These are phyloP conservation scores for Lepidopterella palustris DNA, from an alignment of 495 filamentous ascomycete species.

Conservation along the genomic window DNA sequence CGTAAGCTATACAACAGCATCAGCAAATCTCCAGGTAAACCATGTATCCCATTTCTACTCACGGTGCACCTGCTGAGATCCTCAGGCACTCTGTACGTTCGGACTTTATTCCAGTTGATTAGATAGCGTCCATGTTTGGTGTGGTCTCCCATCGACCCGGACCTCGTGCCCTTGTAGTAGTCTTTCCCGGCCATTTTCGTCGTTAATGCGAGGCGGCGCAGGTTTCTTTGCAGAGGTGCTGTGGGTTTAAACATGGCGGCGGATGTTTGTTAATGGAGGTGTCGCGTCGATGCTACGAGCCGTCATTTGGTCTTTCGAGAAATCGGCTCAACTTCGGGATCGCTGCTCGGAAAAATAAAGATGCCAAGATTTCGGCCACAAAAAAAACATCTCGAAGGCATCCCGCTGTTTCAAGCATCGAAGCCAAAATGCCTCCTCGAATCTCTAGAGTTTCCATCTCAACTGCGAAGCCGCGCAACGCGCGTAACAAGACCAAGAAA, in stretches of 20 bases:
- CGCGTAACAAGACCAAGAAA: conserved; percentile 35
- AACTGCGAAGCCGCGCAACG: conserved; percentile 15
- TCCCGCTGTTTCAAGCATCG: not conserved
- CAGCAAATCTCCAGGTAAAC: not conserved
- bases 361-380: conserved; percentile 23
- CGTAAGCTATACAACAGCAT: conserved; percentile 54
- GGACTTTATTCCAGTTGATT: conserved; percentile 78
- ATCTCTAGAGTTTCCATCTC: conserved; percentile 25
- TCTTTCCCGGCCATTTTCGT: conserved; percentile 90
- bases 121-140: conserved; percentile 78
- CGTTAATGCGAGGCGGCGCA: conserved; percentile 67
- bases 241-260: conserved; percentile 46
- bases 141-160: conserved; percentile 79
- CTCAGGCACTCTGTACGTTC: conserved; percentile 78
- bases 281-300: not conserved
- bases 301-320: not conserved
- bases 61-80: conserved; percentile 66
- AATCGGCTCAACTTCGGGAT: conserved; percentile 9
- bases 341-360: not conserved
- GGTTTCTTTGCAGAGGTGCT: conserved; percentile 54
- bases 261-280: not conserved
- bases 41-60: conserved; percentile 18
- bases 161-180: conserved; percentile 92
- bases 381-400: conserved; percentile 3
- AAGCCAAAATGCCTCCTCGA: conserved; percentile 21